A percentile compares a stretch with the other conserved stretches of the same genome.
These are phyloP conservation scores for Closterium sp. DNA, from an alignment of 139 green algal species.

Conservation along the genomic window DNA sequence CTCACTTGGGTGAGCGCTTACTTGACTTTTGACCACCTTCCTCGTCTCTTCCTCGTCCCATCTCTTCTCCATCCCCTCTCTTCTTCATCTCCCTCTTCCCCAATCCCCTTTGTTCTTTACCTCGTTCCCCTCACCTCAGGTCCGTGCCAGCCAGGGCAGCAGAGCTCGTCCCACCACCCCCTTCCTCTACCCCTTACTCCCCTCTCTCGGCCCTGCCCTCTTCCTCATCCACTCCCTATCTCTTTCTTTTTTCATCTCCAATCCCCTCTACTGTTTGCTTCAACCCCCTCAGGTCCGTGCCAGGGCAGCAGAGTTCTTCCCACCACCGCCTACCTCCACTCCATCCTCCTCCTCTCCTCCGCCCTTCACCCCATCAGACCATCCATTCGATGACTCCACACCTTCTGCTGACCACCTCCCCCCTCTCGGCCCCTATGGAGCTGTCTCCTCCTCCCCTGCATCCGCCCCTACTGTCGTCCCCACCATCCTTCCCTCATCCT, in stretches of 20 bases:
- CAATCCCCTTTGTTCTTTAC: background rate
- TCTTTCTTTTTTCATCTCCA: no score
- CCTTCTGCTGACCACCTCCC: background rate
- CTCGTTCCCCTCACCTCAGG: background rate
- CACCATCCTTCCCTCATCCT: no score
- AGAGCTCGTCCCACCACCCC: background rate
- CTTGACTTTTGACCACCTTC: background rate
- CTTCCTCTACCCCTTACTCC: background rate
- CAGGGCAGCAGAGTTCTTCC: background rate
- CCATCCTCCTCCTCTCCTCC: background rate
- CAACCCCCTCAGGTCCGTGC: background rate
- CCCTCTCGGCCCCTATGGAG: no score
- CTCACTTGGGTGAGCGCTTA: slow-evolving; percentile 72
- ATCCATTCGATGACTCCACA: background rate
- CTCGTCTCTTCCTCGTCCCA: background rate
- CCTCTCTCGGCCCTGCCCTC: no score
- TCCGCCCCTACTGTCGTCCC: no score
- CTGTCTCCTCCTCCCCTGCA: no score
- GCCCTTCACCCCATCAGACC: background rate
- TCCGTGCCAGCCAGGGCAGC: background rate
- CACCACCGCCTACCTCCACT: background rate
- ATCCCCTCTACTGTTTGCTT: background rate
- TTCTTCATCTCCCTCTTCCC: no score
- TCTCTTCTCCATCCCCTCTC: background rate
- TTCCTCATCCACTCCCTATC: no score